Evolutionary conservation across 2,329 filamentous ascomycete genomes (phyloP).

Genomic region (Tricladium varicosporioides): DNA sequence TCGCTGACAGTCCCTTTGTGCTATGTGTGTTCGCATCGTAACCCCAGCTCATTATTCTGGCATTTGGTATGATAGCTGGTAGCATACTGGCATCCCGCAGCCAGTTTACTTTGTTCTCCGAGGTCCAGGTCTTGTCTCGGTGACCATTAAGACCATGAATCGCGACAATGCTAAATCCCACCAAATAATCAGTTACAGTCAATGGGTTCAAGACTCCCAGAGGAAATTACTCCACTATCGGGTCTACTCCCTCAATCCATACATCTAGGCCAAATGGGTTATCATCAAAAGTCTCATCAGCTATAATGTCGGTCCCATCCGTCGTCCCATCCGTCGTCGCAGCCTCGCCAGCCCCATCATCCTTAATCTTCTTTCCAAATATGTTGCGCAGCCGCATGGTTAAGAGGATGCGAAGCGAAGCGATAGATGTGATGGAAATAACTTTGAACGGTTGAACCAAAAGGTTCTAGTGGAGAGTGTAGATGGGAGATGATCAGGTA

Average conservation of each 20-base stretch:
- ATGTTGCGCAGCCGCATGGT: not conserved
- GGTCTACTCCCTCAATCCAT: slow-evolving; percentile 15
- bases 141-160: slow-evolving; percentile 35
- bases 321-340: slow-evolving; percentile 1
- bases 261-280: slow-evolving; percentile 14
- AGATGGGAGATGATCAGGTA: too few relatives aligned
- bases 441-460: too few relatives aligned
- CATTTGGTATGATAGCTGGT: slow-evolving; percentile 32
- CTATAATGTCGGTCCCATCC: too few relatives aligned
- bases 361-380: not conserved
- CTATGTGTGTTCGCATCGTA: slow-evolving; percentile 34
- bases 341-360: slow-evolving; percentile 10
- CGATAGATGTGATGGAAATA: too few relatives aligned
- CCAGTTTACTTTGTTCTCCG: slow-evolving; percentile 29
- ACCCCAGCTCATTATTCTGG: slow-evolving; percentile 37
- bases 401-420: too few relatives aligned
- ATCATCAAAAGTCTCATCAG: slow-evolving; percentile 9
- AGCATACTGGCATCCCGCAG: slow-evolving; percentile 30
- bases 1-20: slow-evolving; percentile 25
- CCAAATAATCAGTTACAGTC: slow-evolving; percentile 16
- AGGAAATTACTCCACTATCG: slow-evolving; percentile 17
- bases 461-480: too few relatives aligned
- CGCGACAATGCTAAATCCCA: slow-evolving; percentile 28
- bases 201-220: slow-evolving; percentile 4
- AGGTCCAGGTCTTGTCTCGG: slow-evolving; percentile 31